Evolutionary conservation across 106 monocot genomes (phyloP), one percentile per base, ranked within the genome.

Genomic region (Dendrobium chrysotoxum): DNA sequence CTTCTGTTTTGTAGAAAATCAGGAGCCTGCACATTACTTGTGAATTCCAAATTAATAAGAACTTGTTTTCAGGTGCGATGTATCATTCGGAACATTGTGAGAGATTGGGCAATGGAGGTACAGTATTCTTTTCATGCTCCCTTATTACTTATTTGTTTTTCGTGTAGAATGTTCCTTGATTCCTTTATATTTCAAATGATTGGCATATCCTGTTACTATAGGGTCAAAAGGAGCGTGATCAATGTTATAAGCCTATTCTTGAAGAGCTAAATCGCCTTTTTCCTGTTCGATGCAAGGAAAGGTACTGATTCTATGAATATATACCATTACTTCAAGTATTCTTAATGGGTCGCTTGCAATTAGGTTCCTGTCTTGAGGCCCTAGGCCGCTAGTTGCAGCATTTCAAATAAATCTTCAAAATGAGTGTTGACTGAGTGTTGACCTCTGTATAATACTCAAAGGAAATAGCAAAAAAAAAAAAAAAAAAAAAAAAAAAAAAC

Each of bases 91-190:
- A 99, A 99, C 79, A 91, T 99, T 50, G 91, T 99, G 53, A 91
- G 98, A 83, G 98, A 99, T 77, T 99, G 98, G 98, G 91, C 93
- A 46, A 11, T 82, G 4, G 98, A 99, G 98, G 98, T 99, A 91
- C 23, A 44, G 1, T 30, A 30, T 75, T 41, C 72, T 75, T 75
- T 35, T 75, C 75, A 25, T 12, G 8, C 3, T 72, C 80, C 76
- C 9, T 79, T 55, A 12, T 67, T 75, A 25, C 68, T 30, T 67
- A 76, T 15, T 31, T 45, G n/a, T 9, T n/a, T 78, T 84, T 61
- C 47, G 28, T 12, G 26, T 13, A 30, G 31, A 57, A 65, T 76
- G 70, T 20, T 75, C 10, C 8, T 54, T 46, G 66, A 44, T 76
- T 72, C 16, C 40, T 50, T 76, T 21, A 20, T 65, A 25, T 68